Conservation (phyloP, 352 stramenopile species). For the Plasmopara halstedii region DNA sequence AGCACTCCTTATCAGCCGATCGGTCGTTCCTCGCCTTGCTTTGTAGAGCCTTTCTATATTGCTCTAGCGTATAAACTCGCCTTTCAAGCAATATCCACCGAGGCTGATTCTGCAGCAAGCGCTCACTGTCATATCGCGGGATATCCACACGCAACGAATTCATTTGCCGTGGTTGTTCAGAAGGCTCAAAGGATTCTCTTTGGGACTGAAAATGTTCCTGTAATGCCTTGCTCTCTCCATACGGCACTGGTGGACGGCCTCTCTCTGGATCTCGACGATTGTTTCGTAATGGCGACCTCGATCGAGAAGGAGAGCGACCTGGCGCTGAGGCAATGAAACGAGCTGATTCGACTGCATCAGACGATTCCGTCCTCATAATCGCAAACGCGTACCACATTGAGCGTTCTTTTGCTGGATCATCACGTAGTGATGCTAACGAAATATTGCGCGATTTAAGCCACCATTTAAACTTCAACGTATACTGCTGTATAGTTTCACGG, state of each 20-base stretch:
- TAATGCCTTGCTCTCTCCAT: background rate
- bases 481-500: constrained; percentile 18
- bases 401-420: constrained; percentile 19
- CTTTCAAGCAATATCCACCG: constrained; percentile 15
- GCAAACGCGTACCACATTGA: constrained; percentile 24
- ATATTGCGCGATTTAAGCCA: constrained; percentile 19
- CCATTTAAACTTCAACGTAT: constrained; percentile 17
- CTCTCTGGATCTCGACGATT: constrained; percentile 10
- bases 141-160: constrained; percentile 2
- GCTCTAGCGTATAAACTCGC: constrained; percentile 6
- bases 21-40: background rate
- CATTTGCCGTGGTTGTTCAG: background rate
- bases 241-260: background rate
- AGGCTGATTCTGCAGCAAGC: constrained; percentile 3
- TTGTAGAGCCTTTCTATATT: constrained; percentile 10
- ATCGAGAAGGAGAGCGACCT: constrained; percentile 11
- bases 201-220: background rate
- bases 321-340: background rate
- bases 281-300: constrained; percentile 8
- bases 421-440: constrained; percentile 8
- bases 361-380: constrained; percentile 12
- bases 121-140: constrained; percentile 5
- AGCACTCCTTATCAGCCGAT: background rate
- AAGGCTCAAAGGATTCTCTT: constrained; percentile 2
- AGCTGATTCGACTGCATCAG: constrained; percentile 1